Conservation (phyloP, 2,329 filamentous ascomycete species). For the Sporothrix pseudoabietina region DNA sequence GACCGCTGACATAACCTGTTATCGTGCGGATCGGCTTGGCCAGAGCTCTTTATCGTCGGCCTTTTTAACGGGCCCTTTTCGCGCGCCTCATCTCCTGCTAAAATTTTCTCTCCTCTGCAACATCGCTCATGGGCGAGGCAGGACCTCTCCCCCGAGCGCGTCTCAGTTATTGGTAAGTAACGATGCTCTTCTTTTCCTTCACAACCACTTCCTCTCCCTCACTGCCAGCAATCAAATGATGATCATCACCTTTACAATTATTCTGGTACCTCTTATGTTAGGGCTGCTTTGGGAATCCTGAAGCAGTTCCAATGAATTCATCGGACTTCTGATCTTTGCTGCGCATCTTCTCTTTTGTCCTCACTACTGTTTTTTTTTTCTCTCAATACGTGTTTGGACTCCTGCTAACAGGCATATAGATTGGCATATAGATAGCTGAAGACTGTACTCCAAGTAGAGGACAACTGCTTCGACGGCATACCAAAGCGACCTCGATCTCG, state of each 20-base stretch:
- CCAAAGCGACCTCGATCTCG: not conserved
- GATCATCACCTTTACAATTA: constrained; percentile 65
- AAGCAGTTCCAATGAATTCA: constrained; percentile 73
- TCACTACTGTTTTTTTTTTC: not conserved
- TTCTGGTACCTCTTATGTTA: constrained; percentile 99
- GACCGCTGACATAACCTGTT: constrained; percentile 10
- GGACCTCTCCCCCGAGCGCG: not conserved
- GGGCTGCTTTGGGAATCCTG: constrained; percentile 48
- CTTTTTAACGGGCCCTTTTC: constrained; percentile 11
- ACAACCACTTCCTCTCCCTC: not conserved
- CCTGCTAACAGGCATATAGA: constrained; percentile 14
- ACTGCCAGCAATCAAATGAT: constrained; percentile 57
- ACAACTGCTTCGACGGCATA: not conserved
- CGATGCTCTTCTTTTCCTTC: not conserved
- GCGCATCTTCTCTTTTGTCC: not conserved
- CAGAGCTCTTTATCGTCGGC: constrained; percentile 18
- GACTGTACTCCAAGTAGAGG: not conserved
- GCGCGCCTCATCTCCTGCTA: not conserved
- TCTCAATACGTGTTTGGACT: not conserved
- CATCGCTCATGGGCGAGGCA: constrained; percentile 12
- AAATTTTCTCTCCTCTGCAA: constrained; percentile 16
- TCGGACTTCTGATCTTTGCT: constrained; percentile 73
- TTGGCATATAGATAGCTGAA: not conserved
- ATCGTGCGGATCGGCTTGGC: not conserved
- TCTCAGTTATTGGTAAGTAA: constrained; percentile 24